Percentiles rank a stretch among this genome's conserved stretches.
phyloP scores from a whole-genome alignment of 2,329 filamentous ascomycete genomes.

The Ceratocystis papillata region DNA sequence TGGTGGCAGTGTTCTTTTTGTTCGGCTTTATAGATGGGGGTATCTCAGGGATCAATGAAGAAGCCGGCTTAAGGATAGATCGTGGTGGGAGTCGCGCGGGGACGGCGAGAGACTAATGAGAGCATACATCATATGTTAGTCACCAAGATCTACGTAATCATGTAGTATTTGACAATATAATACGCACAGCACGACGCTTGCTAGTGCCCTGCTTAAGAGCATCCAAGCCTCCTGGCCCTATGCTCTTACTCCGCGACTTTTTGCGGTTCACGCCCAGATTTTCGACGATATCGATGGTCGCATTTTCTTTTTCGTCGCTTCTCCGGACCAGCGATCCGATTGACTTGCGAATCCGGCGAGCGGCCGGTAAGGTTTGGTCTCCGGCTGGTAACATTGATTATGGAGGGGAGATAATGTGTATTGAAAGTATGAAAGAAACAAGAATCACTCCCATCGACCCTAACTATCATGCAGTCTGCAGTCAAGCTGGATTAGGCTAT shows the following conservation, averaged over 20 bases:
- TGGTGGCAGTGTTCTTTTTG: constrained; percentile 3
- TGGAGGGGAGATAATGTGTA: background rate
- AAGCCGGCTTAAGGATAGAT: constrained; percentile 73
- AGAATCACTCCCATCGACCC: background rate
- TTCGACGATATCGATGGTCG: constrained; percentile 53
- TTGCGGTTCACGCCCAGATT: constrained; percentile 43
- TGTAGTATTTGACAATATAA: background rate
- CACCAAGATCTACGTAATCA: background rate
- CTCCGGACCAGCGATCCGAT: constrained; percentile 47
- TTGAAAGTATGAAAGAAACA: constrained; percentile 1
- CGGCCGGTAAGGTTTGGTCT: constrained; percentile 41
- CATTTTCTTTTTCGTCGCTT: constrained; percentile 61
- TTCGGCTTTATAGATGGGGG: constrained; percentile 34
- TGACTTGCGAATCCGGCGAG: constrained; percentile 58
- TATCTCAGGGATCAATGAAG: constrained; percentile 53
- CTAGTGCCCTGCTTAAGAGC: constrained; percentile 63
- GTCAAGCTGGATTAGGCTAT: background rate
- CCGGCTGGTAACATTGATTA: constrained; percentile 18
- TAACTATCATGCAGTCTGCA: background rate
- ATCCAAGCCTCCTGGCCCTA: constrained; percentile 84
- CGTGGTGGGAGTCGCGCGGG: constrained; percentile 43
- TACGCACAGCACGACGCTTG: constrained; percentile 65
- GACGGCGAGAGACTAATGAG: constrained; percentile 44
- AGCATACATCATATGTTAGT: background rate
- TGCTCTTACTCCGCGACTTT: constrained; percentile 87